Conservation (phyloP, 257 asterid genomes). For the Nicotiana benthamiana region DNA sequence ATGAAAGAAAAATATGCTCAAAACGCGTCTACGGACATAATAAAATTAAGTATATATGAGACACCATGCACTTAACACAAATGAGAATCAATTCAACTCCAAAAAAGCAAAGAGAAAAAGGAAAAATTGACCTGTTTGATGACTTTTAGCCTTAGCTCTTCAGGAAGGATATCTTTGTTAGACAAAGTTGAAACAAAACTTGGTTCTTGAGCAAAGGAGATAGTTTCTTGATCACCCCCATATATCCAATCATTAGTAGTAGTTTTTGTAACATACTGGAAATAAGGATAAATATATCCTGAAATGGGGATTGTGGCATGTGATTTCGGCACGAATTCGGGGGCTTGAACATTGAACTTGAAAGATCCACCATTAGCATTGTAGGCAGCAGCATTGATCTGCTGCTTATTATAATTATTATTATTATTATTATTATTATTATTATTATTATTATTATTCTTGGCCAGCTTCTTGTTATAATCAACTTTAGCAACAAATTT, state of each 20-base stretch:
- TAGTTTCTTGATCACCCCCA: constrained; percentile 35
- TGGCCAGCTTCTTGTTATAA: background rate
- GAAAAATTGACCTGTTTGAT: constrained; percentile 61
- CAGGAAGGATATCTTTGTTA: constrained; percentile 45
- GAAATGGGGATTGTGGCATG: constrained; percentile 33
- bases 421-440: background rate
- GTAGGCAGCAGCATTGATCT: constrained; percentile 3
- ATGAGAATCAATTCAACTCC: too few species aligned
- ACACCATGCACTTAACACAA: too few species aligned
- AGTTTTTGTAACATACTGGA: constrained; percentile 30
- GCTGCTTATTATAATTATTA: background rate
- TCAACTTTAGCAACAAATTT: constrained; percentile 1
- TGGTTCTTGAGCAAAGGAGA: constrained; percentile 22
- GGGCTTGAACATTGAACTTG: constrained; percentile 77
- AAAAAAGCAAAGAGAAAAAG: background rate
- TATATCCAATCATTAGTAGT: constrained; percentile 2
- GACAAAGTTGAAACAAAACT: constrained; percentile 5
- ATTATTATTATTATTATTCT: background rate
- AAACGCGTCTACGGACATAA: too few species aligned
- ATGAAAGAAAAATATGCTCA: too few species aligned
- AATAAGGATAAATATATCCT: constrained; percentile 59
- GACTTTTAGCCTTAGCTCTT: constrained; percentile 60
- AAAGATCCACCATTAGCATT: constrained; percentile 15
- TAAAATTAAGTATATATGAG: too few species aligned
- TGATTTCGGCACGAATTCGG: constrained; percentile 68